Conservation (phyloP, 140 eudicot species). For the Erigeron philadelphicus region DNA sequence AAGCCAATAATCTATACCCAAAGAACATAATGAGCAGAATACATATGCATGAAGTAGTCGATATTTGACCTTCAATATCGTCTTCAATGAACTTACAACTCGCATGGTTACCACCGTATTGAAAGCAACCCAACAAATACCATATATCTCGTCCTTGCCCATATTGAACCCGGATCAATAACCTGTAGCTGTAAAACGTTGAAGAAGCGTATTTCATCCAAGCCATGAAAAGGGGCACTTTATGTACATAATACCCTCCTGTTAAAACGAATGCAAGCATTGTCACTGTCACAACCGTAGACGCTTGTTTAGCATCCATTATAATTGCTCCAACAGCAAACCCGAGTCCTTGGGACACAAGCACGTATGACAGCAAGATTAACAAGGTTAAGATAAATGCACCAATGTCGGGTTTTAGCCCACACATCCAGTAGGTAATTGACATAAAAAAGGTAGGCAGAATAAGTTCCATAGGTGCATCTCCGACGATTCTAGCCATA, state of each 20-base stretch:
- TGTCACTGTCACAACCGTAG: slow-evolving; percentile 76
- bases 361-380: slow-evolving; percentile 59
- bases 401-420: slow-evolving; percentile 58
- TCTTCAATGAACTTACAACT: slow-evolving; percentile 68
- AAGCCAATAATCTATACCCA: slow-evolving; percentile 76
- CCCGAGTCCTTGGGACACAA: slow-evolving; percentile 90
- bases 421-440: slow-evolving; percentile 84
- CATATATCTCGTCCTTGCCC: slow-evolving; percentile 62
- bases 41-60: slow-evolving; percentile 36
- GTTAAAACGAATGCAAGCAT: slow-evolving; percentile 94
- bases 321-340: slow-evolving; percentile 78
- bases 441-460: slow-evolving; percentile 68
- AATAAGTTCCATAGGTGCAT: slow-evolving; percentile 83
- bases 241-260: slow-evolving; percentile 94
- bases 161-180: slow-evolving; percentile 66
- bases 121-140: slow-evolving; percentile 48
- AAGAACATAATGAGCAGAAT: slow-evolving; percentile 58
- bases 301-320: slow-evolving; percentile 90
- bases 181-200: slow-evolving; percentile 63
- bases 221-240: slow-evolving; percentile 58
- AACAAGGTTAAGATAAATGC: slow-evolving; percentile 53
- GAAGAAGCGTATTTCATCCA: slow-evolving; percentile 83
- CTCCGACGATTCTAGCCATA: slow-evolving; percentile 77
- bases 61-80: slow-evolving; percentile 66
- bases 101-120: slow-evolving; percentile 25